Percentiles rank a stretch among this genome's conserved stretches.
Evolutionary conservation across 2,329 filamentous ascomycete species (phyloP).

Genomic region (Passalora sequoiae): DNA sequence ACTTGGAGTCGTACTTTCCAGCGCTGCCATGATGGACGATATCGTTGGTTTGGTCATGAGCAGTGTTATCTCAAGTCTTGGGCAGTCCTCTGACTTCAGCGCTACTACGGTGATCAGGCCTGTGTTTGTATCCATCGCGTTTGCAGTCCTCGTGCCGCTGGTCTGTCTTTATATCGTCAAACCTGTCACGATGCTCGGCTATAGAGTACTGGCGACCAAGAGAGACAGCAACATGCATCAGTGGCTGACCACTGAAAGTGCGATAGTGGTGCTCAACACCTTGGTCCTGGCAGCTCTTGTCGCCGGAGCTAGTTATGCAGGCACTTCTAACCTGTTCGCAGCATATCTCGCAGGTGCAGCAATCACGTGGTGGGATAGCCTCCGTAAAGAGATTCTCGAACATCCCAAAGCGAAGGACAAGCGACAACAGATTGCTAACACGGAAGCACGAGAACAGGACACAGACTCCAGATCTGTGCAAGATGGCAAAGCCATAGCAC

Average conservation of each 20-base stretch:
- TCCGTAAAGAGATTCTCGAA: conserved; percentile 7
- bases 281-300: conserved; percentile 48
- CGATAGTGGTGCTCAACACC: conserved; percentile 47
- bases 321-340: conserved; percentile 58
- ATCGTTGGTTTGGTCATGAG: conserved; percentile 73
- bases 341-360: conserved; percentile 56
- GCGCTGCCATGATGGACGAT: conserved; percentile 77
- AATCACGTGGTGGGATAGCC: conserved; percentile 56
- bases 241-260: conserved; percentile 24
- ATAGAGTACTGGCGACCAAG: background rate
- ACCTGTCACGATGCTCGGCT: conserved; percentile 36
- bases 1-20: conserved; percentile 59
- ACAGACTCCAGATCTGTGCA: no score
- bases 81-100: conserved; percentile 38
- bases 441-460: background rate
- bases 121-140: conserved; percentile 48
- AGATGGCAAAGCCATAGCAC: background rate
- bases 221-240: background rate
- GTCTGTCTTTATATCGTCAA: conserved; percentile 43
- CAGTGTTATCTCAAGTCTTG: conserved; percentile 65
- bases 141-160: conserved; percentile 47
- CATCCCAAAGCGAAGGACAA: no score
- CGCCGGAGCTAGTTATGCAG: conserved; percentile 52
- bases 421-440: background rate
- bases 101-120: conserved; percentile 47